Base-by-base conservation (phyloP, 2,329 filamentous ascomycete genomes). In the Ramularia collo-cygni region DNA sequence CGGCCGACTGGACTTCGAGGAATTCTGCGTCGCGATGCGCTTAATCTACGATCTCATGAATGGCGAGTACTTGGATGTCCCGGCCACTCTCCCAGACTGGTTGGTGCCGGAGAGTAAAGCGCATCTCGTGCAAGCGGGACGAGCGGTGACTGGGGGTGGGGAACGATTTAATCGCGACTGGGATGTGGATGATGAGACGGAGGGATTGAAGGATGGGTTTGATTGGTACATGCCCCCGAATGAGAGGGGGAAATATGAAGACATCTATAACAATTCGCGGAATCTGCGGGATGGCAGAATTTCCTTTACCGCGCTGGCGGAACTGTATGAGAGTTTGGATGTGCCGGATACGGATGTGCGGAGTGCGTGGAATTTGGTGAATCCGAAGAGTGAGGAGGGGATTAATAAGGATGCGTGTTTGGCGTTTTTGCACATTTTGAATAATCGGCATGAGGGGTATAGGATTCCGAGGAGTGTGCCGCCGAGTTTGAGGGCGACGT, bases 1-100 rank as follows among this genome's bases (percentile, higher is more conserved):
- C 69, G 92, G 92, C 48, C 93, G 93, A 65, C 74, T 98, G 39
- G 92, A 98, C 67, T 98, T 98, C 70, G 92, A 98, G 69, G 92
- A 98, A 72, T 98, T 98, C 64, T 98, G 92, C 65, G 92, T 98
- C 43, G 92, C 89, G 28, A 98, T 98, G 92, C 79, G 92, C 59
- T 71, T 98, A 58, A 95, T 96, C 57, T 98, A 96, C 64, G 92
- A 98, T 63, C 71, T 96, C 51, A 81, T 98, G 55, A 98, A 98
- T 59, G 92, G 92, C 56, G 89, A 95, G 73, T 89, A 89, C 61
- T 70, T 76, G 58, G 87, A 95, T 53, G 89, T 98, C n/a, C 92
- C 92, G 12, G 70, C 75, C 41, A 74, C 77, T 18, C 71, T 98
- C 48, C 92, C 92, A 34, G 90, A 95, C 69, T 98, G 92, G 88